Percentiles rank a stretch among this genome's conserved stretches.
These are phyloP conservation scores for Cruciata laevipes DNA, from an alignment of 257 asterid genomes.

Conservation along the genomic window DNA sequence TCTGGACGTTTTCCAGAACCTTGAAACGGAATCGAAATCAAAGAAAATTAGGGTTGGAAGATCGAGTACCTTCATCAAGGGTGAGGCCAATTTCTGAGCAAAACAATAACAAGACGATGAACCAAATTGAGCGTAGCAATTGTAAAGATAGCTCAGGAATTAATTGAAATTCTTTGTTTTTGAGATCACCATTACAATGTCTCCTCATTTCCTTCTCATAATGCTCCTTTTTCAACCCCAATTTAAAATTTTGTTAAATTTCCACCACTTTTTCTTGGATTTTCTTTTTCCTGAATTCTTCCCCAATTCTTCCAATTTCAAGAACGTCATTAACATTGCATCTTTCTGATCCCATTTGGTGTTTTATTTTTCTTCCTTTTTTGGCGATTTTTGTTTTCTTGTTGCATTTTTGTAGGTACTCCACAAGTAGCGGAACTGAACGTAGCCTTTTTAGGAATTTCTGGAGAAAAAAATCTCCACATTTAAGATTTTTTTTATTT, in stretches of 20 bases:
- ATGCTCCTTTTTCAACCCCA: slow-evolving; percentile 2
- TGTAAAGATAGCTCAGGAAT: slow-evolving; percentile 40
- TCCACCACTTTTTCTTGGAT: background rate
- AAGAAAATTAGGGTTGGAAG: background rate
- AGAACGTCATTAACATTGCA: background rate
- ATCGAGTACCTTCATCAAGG: slow-evolving; percentile 52
- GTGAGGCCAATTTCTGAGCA: slow-evolving; percentile 51
- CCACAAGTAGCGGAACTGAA: slow-evolving; percentile 21
- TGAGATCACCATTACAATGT: slow-evolving; percentile 3
- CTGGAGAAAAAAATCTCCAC: too few relatives aligned
- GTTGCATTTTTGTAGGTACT: slow-evolving; percentile 5
- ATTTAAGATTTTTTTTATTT: too few relatives aligned
- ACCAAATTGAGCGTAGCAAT: slow-evolving; percentile 54
- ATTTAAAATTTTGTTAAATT: background rate
- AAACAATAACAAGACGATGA: slow-evolving; percentile 37
- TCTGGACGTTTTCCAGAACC: too few relatives aligned
- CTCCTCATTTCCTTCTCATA: slow-evolving; percentile 16
- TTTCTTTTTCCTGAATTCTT: background rate
- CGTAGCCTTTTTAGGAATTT: too few relatives aligned
- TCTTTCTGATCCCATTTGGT: background rate
- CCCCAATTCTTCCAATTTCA: background rate
- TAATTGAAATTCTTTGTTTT: slow-evolving; percentile 20
- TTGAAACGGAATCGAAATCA: background rate
- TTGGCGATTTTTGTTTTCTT: background rate
- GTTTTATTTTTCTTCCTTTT: background rate